Conservation (phyloP, 176 grass and related monocot species). For the Phyllostachys edulis region DNA sequence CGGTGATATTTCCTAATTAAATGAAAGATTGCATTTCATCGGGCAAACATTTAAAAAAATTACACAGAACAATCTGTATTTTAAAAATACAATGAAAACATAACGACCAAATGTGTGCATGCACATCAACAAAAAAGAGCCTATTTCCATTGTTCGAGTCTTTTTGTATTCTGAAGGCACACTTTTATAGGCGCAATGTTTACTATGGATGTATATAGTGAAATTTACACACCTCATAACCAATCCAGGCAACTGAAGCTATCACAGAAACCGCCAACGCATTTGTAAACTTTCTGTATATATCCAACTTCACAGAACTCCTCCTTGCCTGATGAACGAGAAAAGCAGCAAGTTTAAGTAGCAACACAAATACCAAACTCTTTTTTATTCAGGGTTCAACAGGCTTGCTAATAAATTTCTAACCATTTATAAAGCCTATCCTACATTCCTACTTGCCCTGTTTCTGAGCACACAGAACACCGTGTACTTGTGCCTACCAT, state of each 20-base stretch:
- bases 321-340: constrained; percentile 66
- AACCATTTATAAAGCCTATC: background rate
- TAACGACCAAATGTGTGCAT: background rate
- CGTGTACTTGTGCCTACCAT: background rate
- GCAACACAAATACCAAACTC: constrained; percentile 9
- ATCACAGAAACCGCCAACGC: constrained; percentile 79
- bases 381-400: constrained; percentile 2
- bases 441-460: background rate
- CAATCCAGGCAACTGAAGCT: constrained; percentile 97
- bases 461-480: background rate
- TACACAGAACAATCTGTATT: background rate
- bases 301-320: constrained; percentile 89
- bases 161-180: background rate
- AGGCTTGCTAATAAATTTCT: constrained; percentile 23
- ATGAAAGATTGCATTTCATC: background rate
- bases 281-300: constrained; percentile 96
- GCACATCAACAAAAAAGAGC: background rate
- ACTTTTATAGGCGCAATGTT: constrained; percentile 10
- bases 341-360: constrained; percentile 28
- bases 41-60: background rate
- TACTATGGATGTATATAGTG: background rate
- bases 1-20: background rate
- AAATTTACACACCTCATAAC: constrained; percentile 77
- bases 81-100: background rate
- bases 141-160: background rate